phyloP scores from a whole-genome alignment of 306 rosid genomes.

The cucumber (Cucumis sativus) region DNA sequence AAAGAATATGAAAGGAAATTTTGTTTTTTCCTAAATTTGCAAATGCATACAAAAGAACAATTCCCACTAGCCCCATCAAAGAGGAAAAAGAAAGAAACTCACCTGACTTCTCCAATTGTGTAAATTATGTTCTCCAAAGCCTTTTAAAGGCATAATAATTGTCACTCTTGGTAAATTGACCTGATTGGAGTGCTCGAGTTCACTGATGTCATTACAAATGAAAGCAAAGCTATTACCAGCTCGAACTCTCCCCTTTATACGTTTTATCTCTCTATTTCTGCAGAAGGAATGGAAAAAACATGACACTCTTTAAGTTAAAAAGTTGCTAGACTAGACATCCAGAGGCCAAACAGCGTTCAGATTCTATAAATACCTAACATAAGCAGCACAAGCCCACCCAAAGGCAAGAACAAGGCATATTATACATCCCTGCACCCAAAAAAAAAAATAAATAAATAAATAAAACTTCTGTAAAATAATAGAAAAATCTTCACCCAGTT shows the following conservation, averaged over 20 bases:
- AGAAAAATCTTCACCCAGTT: background rate
- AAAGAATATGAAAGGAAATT: background rate
- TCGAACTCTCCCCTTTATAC: constrained; percentile 40
- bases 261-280: constrained; percentile 73
- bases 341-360: background rate
- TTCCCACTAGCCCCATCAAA: background rate
- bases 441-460: background rate
- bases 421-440: constrained; percentile 53
- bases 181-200: constrained; percentile 84
- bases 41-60: background rate
- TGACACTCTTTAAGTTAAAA: background rate
- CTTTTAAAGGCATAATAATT: constrained; percentile 86
- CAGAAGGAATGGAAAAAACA: background rate
- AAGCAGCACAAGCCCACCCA: constrained; percentile 85
- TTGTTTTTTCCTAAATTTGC: background rate
- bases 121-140: constrained; percentile 96
- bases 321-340: background rate
- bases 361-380: constrained; percentile 46
- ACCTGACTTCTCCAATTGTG: constrained; percentile 98
- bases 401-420: constrained; percentile 61
- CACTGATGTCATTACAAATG: constrained; percentile 57
- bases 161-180: constrained; percentile 69
- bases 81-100: constrained; percentile 7
- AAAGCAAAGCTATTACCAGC: constrained; percentile 69
- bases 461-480: background rate